Evolutionary conservation across 768 basidiomycete genomes (phyloP), one percentile per base, ranked within the genome.

Genomic region (Phylloporus sp.): DNA sequence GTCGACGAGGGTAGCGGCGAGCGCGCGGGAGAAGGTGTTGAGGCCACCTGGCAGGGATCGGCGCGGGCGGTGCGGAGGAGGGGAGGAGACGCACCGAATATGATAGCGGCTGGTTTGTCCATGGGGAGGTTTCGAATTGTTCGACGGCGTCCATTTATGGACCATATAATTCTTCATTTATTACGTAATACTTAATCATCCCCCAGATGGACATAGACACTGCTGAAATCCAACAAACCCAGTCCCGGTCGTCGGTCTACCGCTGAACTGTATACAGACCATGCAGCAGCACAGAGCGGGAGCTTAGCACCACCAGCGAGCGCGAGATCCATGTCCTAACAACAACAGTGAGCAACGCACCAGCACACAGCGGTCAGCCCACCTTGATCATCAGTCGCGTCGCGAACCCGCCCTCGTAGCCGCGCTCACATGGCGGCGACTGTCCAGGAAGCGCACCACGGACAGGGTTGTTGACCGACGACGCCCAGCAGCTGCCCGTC

Each of bases 401-500:
- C 6, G 88, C 88, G 66, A 93, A 95, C 3, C 93, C 92, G 15
- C 90, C 91, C 56, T 89, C 85, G 52, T 87, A 95, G 39, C 84
- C 80, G 36, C 85, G 79, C 68, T 89, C 87, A 61, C 89, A 92
- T 0, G 92, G 92, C 6, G 91, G 86, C 18, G 82, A 81, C 66
- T 83, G 84, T 45, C 75, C 82, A 7, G 81, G 78, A 42, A 92
- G 69, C 15, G 91, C 82, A 18, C 76, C 76, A 7, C 85, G 90
- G 22, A 91, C 91, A 6, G 92, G 92, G 61, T 95, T 95, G 73
- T 95, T 95, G 32, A 87, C 83, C 0, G 85, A 83, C 23, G 85
- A 84, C 15, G 90, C 78, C 90, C 91, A 92, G 62, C 90, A 93
- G 16, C 77, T 75, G 4, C 90, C 91, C 3, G 88, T 91, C 54